Evolutionary conservation across 176 grass and related monocot genomes (phyloP), one percentile per base, ranked within the genome.

Genomic region (Leersia perrieri): DNA sequence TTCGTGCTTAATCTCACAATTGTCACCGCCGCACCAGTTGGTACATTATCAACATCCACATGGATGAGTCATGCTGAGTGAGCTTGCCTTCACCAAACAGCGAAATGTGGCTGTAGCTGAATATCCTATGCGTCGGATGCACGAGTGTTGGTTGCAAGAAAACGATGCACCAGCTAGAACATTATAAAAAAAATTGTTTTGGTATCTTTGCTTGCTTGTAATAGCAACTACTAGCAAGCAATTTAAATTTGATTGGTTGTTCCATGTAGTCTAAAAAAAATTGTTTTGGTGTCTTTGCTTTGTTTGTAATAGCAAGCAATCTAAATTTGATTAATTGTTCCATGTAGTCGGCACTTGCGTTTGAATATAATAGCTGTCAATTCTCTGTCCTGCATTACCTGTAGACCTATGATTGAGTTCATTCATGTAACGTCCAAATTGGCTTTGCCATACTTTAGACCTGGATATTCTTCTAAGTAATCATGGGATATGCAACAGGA

Each of bases 101-200:
- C 31, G 27, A 62, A 28, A 62, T 70, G 18, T 33, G 11, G 39
- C 80, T 55, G 63, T 64, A 80, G 63, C 20, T 75, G 23, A 20
- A 10, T 47, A 64, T 15, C 60, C 3, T 71, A 76, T 55, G 41
- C 82, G 70, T 72, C 1, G 57, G 11, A 63, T 16, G 71, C 77
- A 71, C 64, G 34, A 29, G 70, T 80, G 40, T 18, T 39, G 5
- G 63, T 70, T 76, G 76, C 29, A 70, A 38, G 63, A 75, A 75
- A 84, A 61, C 53, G 75, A 80, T 63, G 11, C 49, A 7, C 81
- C 27, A 89, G 45, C 76, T 31, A 30, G 35, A 61, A 49, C 18
- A 3, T 33, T 30, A 34, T 14, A 55, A 73, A 16, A 30, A 66
- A 1, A 16, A 10, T 13, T 29, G 3, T 40, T 29, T 12, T 40